Percentiles rank a stretch among this genome's conserved stretches.
Evolutionary conservation across 495 filamentous ascomycete genomes (phyloP).

Genomic region (Xylaria telfairii): DNA sequence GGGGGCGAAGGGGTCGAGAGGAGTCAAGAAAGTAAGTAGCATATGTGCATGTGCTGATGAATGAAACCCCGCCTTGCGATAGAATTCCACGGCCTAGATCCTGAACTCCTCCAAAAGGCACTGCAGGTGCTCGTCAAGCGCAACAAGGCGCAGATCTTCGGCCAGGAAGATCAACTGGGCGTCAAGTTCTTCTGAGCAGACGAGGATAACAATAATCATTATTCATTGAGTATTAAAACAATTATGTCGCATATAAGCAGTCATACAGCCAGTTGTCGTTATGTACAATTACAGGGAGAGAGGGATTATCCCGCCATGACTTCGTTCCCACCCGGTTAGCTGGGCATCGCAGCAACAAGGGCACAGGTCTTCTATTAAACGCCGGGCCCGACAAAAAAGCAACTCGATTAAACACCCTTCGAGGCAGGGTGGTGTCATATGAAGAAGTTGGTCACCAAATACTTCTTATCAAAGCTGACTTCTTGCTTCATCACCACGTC

Average conservation of each 20-base stretch:
- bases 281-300: conserved; percentile 12
- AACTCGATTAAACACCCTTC: background rate
- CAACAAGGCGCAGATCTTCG: conserved; percentile 93
- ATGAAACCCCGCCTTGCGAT: background rate
- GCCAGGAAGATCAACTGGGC: conserved; percentile 80
- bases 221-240: conserved; percentile 20
- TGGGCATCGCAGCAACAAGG: conserved; percentile 17
- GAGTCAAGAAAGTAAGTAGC: background rate
- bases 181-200: conserved; percentile 92
- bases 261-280: conserved; percentile 10
- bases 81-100: conserved; percentile 92
- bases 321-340: conserved; percentile 21
- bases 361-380: conserved; percentile 10
- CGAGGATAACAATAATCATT: background rate
- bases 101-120: conserved; percentile 77
- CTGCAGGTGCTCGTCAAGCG: conserved; percentile 81
- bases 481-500: conserved; percentile 88
- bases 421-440: conserved; percentile 15
- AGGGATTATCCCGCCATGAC: conserved; percentile 13
- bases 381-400: conserved; percentile 7
- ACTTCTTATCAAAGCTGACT: conserved; percentile 67
- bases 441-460: conserved; percentile 53
- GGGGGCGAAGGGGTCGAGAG: background rate
- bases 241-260: conserved; percentile 12
- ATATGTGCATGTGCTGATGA: conserved; percentile 19